Evolutionary conservation across 1,284 basidiomycete species (phyloP), one percentile per base, ranked within the genome.

Genomic region (Marasmius sp.): DNA sequence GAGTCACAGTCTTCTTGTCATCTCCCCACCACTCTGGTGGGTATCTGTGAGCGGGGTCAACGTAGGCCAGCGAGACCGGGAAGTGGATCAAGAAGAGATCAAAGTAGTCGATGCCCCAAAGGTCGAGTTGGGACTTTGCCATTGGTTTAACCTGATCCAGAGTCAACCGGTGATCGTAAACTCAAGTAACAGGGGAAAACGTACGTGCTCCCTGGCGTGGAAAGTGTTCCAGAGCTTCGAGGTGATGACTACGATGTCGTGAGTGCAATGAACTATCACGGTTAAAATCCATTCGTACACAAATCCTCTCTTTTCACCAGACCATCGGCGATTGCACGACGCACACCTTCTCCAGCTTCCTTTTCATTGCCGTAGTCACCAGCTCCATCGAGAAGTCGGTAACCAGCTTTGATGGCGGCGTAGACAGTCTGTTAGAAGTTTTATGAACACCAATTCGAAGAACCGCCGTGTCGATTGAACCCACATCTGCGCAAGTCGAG

Each of bases 331-430:
- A 97, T 87, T 45, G 93, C 95, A 59, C 90, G 83, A 51, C 78
- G 80, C 60, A 91, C 81, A 64, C 88, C 88, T 67, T 84, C 79
- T 3, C 93, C 94, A 27, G 94, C 93, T 74, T 95, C 91, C 71
- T 87, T 91, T 77, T 97, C 94, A 74, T 97, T 97, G 12, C 88
- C 86, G 70, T 94, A 94, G 73, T 92, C 89, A 66, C 85, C 81
- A 22, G 92, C 93, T 65, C 87, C 88, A 69, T 95, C 94, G 64
- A 96, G 82, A 68, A 95, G 91, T 66, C 92, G 85, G 74, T 91
- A 93, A 1, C 92, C 89, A 49, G 79, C 77, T 70, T 89, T 88
- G 74, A 92, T 88, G 27, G 87, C 88, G 62, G 84, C 76, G 75
- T 89, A 89, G 54, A 90, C 87, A 56, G 81, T 85, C 85, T 85